Base-by-base conservation (phyloP, 2,329 filamentous ascomycete species). In the Celoporthe dispersa region DNA sequence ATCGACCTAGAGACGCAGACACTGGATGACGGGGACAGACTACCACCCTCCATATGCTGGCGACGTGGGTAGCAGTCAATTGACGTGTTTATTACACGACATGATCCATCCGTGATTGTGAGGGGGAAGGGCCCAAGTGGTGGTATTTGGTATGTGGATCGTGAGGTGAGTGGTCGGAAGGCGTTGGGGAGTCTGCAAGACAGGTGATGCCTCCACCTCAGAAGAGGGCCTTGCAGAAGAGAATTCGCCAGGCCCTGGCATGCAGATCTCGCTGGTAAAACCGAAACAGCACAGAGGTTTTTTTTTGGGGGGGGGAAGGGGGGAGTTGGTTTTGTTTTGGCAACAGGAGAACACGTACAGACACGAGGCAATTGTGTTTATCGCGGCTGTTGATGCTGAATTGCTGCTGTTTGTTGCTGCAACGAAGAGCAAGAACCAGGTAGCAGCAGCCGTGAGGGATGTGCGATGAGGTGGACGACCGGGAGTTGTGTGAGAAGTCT, bases 41-140 rank as follows among this genome's bases (percentile, higher is more conserved):
- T 69, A 72, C 68, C 70, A 70, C 65, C 39, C 65, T 68, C 65
- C 61, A 48, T 72, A 51, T 68, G 66, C 68, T 68, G 62, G 68
- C 62, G 53, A 64, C 64, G 70, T 72, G 70, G 66, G 66, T 60
- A 61, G 66, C 41, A 64, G 69, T 61, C 60, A 44, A 53, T 51
- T 55, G 67, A 65, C 66, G 64, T 63, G 68, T 64, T 59, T 44
- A 66, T 64, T 65, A 39, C 68, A 72, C 70, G 61, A 70, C 66
- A 67, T 67, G 70, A 37, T 35, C 48, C 35, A 37, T 35, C 48
- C 35, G 65, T 68, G 41, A 62, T 63, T 62, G 60, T 70, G 70
- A 62, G 68, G 64, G 70, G 66, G 48, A 66, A 59, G 51, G 66
- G 41, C 44, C 61, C 44, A 59, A n/a, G 16, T 44, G 41, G 16